Percentiles rank a stretch among this genome's conserved stretches.
These are phyloP conservation scores for Suillus tomentosus DNA, from an alignment of 768 basidiomycete genomes.

Conservation along the genomic window DNA sequence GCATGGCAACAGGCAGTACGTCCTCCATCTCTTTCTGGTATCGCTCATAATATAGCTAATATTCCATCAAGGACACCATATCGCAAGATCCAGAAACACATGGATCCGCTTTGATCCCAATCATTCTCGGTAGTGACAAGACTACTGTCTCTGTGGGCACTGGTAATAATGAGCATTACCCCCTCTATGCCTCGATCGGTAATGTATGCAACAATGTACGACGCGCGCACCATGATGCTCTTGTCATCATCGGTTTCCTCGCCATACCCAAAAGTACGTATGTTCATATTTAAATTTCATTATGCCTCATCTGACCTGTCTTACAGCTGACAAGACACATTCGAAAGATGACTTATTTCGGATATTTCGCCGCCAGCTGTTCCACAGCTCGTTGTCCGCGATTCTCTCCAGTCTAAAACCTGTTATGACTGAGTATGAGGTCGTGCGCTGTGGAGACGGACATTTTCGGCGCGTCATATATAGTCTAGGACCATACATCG, in stretches of 20 bases:
- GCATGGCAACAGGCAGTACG: constrained; percentile 9
- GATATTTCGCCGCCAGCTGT: constrained; percentile 31
- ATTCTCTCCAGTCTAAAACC: constrained; percentile 28
- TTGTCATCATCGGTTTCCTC: constrained; percentile 31
- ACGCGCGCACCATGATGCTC: constrained; percentile 12
- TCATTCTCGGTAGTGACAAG: constrained; percentile 18
- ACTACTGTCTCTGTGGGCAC: constrained; percentile 19
- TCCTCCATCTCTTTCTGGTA: background rate
- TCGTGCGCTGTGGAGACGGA: constrained; percentile 32
- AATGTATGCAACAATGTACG: constrained; percentile 12
- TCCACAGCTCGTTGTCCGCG: constrained; percentile 30
- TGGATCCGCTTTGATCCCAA: constrained; percentile 15
- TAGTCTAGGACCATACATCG: constrained; percentile 40
- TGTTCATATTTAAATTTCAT: background rate
- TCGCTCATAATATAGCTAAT: background rate
- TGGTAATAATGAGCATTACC: constrained; percentile 16
- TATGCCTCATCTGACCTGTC: background rate
- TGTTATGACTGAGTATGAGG: constrained; percentile 28
- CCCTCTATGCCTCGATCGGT: constrained; percentile 16
- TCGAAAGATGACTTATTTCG: constrained; percentile 23
- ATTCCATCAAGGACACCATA: background rate
- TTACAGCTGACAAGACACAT: constrained; percentile 9
- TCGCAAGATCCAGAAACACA: constrained; percentile 7
- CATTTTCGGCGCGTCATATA: constrained; percentile 33
- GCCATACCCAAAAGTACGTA: constrained; percentile 22